Base-by-base conservation (phyloP, 2,329 filamentous ascomycete species). In the Chaetomiaceae sp. region DNA sequence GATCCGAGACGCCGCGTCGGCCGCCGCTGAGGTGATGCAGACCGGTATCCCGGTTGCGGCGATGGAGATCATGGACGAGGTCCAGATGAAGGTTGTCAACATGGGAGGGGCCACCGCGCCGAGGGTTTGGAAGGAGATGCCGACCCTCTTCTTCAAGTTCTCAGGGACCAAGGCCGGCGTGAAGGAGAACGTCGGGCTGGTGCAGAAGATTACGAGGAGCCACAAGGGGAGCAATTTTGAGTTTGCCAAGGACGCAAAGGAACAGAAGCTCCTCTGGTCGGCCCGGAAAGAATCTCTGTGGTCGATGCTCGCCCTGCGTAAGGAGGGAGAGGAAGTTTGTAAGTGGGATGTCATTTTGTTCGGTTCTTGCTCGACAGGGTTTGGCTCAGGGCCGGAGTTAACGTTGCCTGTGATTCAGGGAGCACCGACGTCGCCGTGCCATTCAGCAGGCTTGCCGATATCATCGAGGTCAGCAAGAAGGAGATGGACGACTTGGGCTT, bases 1-100 rank as follows among this genome's bases (percentile, higher is more conserved):
- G 0, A 89, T 92, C 55, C 80, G 86, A 23, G 82, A 87, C 65
- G 88, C 88, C 1, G 87, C 87, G 0, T 77, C 83, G 0, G 86
- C 87, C 0, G 87, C 87, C 0, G 84, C 85, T 2, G 80, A 79
- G 44, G 81, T 92, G n/a, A 86, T 92, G 75, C 81, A 86, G 60
- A 77, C 82, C 1, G 87, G 85, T 0, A 75, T 90, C 3, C 86
- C 85, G 0, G 77, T 91, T 6, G 86, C 84, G 0, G 85, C 85
- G 3, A 85, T 91, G 80, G 88, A 93, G 68, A 82, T 93, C 59
- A 89, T 93, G 86, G 88, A 93, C 63, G 88, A 93, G 51, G 85
- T 92, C 3, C 87, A 91, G 68, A 93, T 93, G 88, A 78, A 75
- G 56, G 86, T 92, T 0, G 83, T 93, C 63, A 93, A 93, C 68